Percentiles rank a stretch among this genome's conserved stretches.
phyloP scores from a whole-genome alignment of 1,139 yeast genomes.

The Yamadazyma triangularis region DNA sequence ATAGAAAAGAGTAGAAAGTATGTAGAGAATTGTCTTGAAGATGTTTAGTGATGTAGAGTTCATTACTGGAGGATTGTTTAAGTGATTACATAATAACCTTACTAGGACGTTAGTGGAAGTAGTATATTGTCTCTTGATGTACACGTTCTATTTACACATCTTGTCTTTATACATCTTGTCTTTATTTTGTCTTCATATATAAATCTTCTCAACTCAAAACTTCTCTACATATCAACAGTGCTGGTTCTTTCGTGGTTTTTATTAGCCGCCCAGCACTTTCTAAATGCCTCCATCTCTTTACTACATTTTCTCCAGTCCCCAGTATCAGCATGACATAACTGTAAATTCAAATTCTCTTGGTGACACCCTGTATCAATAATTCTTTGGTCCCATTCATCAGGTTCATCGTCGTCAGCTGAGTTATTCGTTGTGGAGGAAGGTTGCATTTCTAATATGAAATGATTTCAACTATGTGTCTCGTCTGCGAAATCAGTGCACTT shows the following conservation, averaged over 20 bases:
- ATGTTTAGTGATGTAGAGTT: too few species aligned
- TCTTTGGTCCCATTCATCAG: conserved; percentile 73
- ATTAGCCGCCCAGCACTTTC: conserved; percentile 61
- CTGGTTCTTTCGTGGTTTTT: conserved; percentile 53
- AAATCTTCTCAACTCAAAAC: background rate
- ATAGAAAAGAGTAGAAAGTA: too few species aligned
- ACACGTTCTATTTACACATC: too few species aligned
- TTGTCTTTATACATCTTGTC: too few species aligned
- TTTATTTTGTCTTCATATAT: background rate
- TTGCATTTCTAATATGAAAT: too few species aligned
- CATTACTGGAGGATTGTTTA: too few species aligned
- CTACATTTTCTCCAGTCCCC: conserved; percentile 76
- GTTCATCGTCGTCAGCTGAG: conserved; percentile 42
- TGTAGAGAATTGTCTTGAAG: too few species aligned
- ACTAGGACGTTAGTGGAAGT: too few species aligned
- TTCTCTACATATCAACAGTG: conserved; percentile 37
- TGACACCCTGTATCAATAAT: conserved; percentile 73
- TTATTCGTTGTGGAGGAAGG: background rate
- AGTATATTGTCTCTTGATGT: too few species aligned
- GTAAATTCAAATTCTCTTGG: conserved; percentile 61
- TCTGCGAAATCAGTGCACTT: too few species aligned
- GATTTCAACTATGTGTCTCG: too few species aligned
- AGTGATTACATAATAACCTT: too few species aligned
- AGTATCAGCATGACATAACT: conserved; percentile 73
- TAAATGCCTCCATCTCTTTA: conserved; percentile 63